A percentile compares a stretch with the other conserved stretches of the same genome.
Evolutionary conservation across 2,329 filamentous ascomycete genomes (phyloP).

Genomic region (Botrytis squamosa): DNA sequence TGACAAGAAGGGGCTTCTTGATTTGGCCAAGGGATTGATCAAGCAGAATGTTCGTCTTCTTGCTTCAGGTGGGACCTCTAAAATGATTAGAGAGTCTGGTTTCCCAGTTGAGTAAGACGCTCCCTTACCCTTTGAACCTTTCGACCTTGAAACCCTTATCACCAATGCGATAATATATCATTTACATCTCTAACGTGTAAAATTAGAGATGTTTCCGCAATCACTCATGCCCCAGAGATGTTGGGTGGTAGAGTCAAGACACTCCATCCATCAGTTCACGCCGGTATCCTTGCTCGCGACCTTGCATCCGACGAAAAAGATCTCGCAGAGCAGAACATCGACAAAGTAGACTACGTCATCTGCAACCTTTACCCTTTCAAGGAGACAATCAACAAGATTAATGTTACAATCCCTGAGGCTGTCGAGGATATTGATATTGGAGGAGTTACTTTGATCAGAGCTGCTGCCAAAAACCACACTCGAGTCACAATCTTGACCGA

Average conservation of each 20-base stretch:
- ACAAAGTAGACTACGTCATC: constrained; percentile 93
- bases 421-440: constrained; percentile 99
- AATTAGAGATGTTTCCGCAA: constrained; percentile 89
- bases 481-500: constrained; percentile 96
- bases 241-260: constrained; percentile 91
- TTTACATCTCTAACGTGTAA: background rate
- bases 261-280: constrained; percentile 79
- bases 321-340: constrained; percentile 88
- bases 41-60: constrained; percentile 89
- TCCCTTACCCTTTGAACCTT: constrained; percentile 37
- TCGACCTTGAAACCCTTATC: background rate
- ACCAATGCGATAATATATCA: background rate
- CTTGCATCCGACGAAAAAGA: constrained; percentile 96
- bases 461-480: constrained; percentile 96
- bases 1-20: constrained; percentile 94
- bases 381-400: constrained; percentile 94
- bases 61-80: constrained; percentile 91
- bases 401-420: constrained; percentile 93
- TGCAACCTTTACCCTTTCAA: constrained; percentile 99
- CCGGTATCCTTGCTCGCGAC: constrained; percentile 88
- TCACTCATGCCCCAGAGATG: constrained; percentile 97
- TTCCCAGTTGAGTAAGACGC: constrained; percentile 82
- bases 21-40: constrained; percentile 86
- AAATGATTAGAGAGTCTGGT: constrained; percentile 93
- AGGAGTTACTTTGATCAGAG: constrained; percentile 92